Base-by-base conservation (phyloP, 164 flowering plant species). In the Vitis labrusca region DNA sequence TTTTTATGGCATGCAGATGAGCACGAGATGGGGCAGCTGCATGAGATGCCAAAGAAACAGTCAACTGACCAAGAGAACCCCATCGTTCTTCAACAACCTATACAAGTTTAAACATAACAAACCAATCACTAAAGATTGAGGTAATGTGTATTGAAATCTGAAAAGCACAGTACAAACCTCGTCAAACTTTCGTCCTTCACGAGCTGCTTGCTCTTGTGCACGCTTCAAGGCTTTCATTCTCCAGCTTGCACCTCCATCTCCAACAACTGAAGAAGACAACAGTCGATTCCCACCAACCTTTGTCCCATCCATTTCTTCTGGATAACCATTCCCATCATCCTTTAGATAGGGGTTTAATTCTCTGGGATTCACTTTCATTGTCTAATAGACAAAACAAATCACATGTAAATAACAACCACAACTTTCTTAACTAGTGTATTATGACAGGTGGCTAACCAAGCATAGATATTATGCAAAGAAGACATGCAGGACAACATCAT, bases 241-340 rank as follows among this genome's bases (percentile, higher is more conserved):
- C 99, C 99, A 95, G 66, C 99, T 95, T 58, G 96, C 97, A 71
- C 99, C 99, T 71, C 98, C 99, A 87, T 95, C 99, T 10, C 98
- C 98, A 80, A 93, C 86, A 76, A 90, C 75, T 23, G 91, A 83
- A 67, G 89, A 78, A 53, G 94, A 69, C 11, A 76, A 59, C 69
- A 84, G 87, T 52, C 72, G 78, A 67, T 71, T 74, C 4, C 64
- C 75, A 65, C 66, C 79, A 63, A 71, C 50, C 63, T 77, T 84
- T 52, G 54, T 47, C 51, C 65, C 76, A 72, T 77, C 80, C 30
- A 19, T 75, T 5, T 89, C 91, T 54, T 89, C 95, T n/a, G 99
- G 99, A 78, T 86, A 93, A 59, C 97, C 99, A 77, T 74, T 77
- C 19, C 98, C 96, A 81, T 85, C 71, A 67, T 89, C 83, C 79